Percentiles rank a stretch among this genome's conserved stretches.
phyloP scores from a whole-genome alignment of 129 eudicot genomes.

The Mikania micrantha region DNA sequence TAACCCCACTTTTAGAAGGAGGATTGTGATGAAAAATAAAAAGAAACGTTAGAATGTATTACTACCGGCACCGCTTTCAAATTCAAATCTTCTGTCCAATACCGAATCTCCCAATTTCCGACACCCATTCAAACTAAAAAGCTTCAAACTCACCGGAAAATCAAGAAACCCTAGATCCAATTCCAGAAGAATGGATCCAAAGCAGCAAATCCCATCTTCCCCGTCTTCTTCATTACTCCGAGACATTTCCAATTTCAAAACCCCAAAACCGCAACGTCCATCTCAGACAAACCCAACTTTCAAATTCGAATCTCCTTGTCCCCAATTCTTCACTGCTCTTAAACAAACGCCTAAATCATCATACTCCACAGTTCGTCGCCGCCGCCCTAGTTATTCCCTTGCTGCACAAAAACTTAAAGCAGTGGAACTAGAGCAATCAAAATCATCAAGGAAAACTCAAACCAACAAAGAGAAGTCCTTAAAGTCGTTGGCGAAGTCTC shows the following conservation, averaged over 20 bases:
- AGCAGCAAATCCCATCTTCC: conserved; percentile 31
- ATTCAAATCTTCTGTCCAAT: conserved; percentile 28
- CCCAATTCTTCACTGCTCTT: conserved; percentile 57
- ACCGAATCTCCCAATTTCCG: not conserved
- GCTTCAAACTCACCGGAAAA: conserved; percentile 12
- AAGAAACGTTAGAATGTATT: not conserved
- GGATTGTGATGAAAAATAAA: not conserved
- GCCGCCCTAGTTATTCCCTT: conserved; percentile 20
- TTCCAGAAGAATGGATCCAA: conserved; percentile 28
- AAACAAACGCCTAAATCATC: conserved; percentile 60
- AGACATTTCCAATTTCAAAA: conserved; percentile 84
- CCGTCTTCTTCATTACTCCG: conserved; percentile 38
- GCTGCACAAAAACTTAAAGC: conserved; percentile 53
- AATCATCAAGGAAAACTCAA: conserved; percentile 64
- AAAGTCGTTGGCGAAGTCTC: conserved; percentile 65
- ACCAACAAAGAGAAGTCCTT: conserved; percentile 54
- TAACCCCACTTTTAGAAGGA: no score
- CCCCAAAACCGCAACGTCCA: conserved; percentile 60
- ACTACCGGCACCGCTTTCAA: conserved; percentile 13
- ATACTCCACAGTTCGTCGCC: conserved; percentile 22
- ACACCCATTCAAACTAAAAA: not conserved
- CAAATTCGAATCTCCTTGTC: conserved; percentile 21
- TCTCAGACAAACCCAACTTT: conserved; percentile 18
- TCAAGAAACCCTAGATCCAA: conserved; percentile 11
- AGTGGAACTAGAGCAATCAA: conserved; percentile 67